phyloP scores from a whole-genome alignment of 805 yeast species.

The Lipomyces chichibuensis region DNA sequence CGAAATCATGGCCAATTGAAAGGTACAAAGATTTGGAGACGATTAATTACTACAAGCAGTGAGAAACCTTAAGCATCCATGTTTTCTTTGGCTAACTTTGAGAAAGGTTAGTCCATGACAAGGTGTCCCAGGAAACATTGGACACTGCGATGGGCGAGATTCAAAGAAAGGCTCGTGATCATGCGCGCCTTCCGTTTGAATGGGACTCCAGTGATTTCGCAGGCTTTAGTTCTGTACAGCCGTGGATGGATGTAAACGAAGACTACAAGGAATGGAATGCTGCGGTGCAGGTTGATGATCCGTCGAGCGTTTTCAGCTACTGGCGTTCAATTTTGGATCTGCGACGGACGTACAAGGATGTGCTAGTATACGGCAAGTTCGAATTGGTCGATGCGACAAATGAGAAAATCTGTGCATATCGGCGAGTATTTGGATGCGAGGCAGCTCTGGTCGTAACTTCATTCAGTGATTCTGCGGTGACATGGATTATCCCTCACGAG shows the following conservation, averaged over 20 bases:
- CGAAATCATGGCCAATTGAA: conserved; percentile 51
- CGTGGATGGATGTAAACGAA: conserved; percentile 58
- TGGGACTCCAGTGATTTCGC: conserved; percentile 49
- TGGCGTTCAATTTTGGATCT: conserved; percentile 50
- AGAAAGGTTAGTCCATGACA: background rate
- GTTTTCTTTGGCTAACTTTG: background rate
- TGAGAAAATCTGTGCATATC: conserved; percentile 14
- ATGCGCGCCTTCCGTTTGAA: conserved; percentile 58
- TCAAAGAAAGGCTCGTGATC: conserved; percentile 53
- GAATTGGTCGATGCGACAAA: conserved; percentile 47
- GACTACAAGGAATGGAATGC: conserved; percentile 55
- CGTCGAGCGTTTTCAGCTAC: conserved; percentile 52
- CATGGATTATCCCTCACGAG: conserved; percentile 15
- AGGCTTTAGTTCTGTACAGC: conserved; percentile 52
- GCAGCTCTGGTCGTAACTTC: conserved; percentile 13
- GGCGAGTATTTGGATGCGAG: conserved; percentile 5
- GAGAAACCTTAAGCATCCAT: background rate
- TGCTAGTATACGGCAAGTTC: conserved; percentile 52
- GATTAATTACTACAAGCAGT: conserved; percentile 45
- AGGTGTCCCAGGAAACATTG: conserved; percentile 5
- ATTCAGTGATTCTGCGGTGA: conserved; percentile 5
- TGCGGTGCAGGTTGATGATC: conserved; percentile 51
- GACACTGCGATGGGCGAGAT: conserved; percentile 29
- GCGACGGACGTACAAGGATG: conserved; percentile 52
- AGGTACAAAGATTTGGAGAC: conserved; percentile 59